Evolutionary conservation across 1,139 yeast genomes (phyloP).

Genomic region (Geotrichum fermentans): DNA sequence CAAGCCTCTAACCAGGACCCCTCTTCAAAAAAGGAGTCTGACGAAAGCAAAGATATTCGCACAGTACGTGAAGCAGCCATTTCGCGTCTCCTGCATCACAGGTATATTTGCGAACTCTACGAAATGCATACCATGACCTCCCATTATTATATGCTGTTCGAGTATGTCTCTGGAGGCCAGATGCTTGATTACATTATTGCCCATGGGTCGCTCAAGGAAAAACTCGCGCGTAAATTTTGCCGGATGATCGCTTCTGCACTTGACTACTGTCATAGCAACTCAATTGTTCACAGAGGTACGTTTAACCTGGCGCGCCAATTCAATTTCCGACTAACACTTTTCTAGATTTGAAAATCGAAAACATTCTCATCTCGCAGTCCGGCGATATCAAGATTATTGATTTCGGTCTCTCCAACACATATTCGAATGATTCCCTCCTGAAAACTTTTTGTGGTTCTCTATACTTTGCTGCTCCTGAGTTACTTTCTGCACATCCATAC

Average conservation of each 20-base stretch:
- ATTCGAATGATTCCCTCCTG: constrained; percentile 62
- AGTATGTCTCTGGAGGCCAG: constrained; percentile 96
- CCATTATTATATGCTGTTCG: constrained; percentile 95
- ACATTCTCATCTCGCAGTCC: constrained; percentile 85
- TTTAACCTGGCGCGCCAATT: too few relatives aligned
- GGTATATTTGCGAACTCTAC: constrained; percentile 83
- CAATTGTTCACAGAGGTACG: constrained; percentile 74
- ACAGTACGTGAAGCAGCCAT: constrained; percentile 93
- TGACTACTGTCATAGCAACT: constrained; percentile 87
- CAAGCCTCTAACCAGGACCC: constrained; percentile 41
- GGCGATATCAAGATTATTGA: constrained; percentile 96
- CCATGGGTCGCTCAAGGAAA: constrained; percentile 90
- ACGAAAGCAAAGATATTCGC: constrained; percentile 84
- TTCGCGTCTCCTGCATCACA: constrained; percentile 85
- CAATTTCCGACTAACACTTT: constrained; percentile 3
- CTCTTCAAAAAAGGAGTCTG: constrained; percentile 73
- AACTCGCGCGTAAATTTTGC: constrained; percentile 91
- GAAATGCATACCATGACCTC: constrained; percentile 96
- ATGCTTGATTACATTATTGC: constrained; percentile 95
- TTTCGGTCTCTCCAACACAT: constrained; percentile 89
- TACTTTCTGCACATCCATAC: constrained; percentile 86
- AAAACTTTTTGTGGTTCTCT: constrained; percentile 96
- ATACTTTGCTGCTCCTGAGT: constrained; percentile 97
- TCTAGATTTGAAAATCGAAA: constrained; percentile 84
- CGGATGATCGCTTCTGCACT: constrained; percentile 94